Conservation (phyloP, 169 alveolate species). For the Toxoplasma gondii region DNA sequence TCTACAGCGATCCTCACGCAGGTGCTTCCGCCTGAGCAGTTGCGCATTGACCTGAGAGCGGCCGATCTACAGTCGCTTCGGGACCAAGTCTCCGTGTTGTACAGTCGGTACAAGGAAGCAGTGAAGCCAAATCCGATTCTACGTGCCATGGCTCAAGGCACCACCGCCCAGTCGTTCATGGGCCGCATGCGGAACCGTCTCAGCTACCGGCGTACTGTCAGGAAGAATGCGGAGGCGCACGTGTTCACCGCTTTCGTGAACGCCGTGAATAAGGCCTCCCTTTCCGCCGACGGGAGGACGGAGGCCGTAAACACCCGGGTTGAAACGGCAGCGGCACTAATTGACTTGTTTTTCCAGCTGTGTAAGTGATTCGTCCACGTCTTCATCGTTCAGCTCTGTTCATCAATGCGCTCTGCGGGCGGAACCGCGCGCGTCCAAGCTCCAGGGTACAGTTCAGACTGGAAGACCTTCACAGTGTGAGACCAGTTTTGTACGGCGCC, state of each 20-base stretch:
- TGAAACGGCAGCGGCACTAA: background rate
- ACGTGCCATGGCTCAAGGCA: background rate
- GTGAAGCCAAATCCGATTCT: background rate
- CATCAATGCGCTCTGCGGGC: too few species aligned
- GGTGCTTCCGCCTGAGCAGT: background rate
- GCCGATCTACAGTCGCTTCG: background rate
- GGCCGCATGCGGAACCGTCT: conserved; percentile 3
- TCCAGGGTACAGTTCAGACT: too few species aligned
- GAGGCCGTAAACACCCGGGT: background rate
- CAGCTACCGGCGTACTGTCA: background rate
- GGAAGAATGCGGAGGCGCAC: background rate
- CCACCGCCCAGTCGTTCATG: background rate
- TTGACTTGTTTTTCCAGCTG: background rate
- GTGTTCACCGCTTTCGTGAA: conserved; percentile 8
- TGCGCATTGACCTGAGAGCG: background rate
- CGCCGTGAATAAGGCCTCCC: background rate
- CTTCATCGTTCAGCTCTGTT: too few species aligned
- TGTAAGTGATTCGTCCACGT: background rate
- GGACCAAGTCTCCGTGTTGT: background rate
- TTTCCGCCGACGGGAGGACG: background rate
- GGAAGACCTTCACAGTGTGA: too few species aligned
- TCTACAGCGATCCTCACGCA: background rate
- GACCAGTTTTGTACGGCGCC: too few species aligned
- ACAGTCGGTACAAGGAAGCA: background rate
- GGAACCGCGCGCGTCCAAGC: too few species aligned